Evolutionary conservation across 441 rosid genomes (phyloP), one percentile per base, ranked within the genome.

Genomic region (Brassica hybrid): DNA sequence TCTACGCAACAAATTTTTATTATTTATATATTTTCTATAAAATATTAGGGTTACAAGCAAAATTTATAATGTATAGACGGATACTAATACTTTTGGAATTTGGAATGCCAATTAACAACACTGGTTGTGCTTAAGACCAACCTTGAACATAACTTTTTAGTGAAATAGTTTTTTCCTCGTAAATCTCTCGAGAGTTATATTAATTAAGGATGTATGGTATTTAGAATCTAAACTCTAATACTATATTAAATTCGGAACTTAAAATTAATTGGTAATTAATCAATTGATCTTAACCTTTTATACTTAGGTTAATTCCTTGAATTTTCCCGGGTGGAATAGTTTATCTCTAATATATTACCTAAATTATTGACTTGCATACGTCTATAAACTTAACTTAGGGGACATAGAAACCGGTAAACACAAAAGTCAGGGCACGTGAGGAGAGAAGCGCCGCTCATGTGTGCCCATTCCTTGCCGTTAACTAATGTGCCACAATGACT

Each of bases 381-480:
- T 18, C 0, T 18, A 25, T 19, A 19, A 19, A 4, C 8, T n/a
- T 58, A 21, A 10, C 11, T 11, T 21, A 58, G 63, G 18, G 58
- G 34, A 59, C 34, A 23, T 12, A 23, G 9, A 59, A 36, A 18
- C 57, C 11, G 10, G 61, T 25, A 12, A 56, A 69, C 50, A 69
- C 27, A 56, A 6, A 18, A 6, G 52, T 18, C 2, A 66, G 13
- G 52, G 57, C 63, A 73, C 70, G 63, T 69, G 59, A 73, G 16
- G 38, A 67, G 67, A 73, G 64, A 32, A 54, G 74, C 62, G 73
- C 69, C 58, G 71, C 76, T 88, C 92, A 88, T 89, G 91, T 88
- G 92, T 82, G 74, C 84, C 87, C 88, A 86, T 90, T 82, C 91
- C 85, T 83, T 83, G 83, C 83, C 86, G 79, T 84, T 80, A 81